Conservation (phyloP, 1,284 basidiomycete genomes). For the Cryptococcus maquisensis region DNA sequence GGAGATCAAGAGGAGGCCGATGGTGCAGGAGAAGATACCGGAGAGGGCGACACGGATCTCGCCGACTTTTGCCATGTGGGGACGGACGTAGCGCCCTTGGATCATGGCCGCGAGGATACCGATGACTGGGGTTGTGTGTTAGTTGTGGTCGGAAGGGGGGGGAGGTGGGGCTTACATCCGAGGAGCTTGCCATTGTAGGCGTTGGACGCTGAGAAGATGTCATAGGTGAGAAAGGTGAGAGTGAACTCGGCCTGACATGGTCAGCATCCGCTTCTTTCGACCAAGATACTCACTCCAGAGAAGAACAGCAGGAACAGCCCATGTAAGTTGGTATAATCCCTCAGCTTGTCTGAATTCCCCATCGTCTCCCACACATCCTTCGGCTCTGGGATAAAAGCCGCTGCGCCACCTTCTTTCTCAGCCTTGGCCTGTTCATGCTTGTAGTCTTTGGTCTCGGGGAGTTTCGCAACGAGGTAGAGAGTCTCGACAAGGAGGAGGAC, state of each 20-base stretch:
- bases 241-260: slow-evolving; percentile 72
- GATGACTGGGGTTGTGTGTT: slow-evolving; percentile 50
- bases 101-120: slow-evolving; percentile 79
- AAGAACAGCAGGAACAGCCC: slow-evolving; percentile 80
- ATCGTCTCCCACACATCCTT: slow-evolving; percentile 16
- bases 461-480: slow-evolving; percentile 60
- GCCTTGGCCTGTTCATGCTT: slow-evolving; percentile 26
- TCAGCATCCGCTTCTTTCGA: not conserved
- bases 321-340: slow-evolving; percentile 60
- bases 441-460: slow-evolving; percentile 59
- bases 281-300: slow-evolving; percentile 55
- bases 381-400: slow-evolving; percentile 23
- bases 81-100: slow-evolving; percentile 84
- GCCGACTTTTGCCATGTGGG: slow-evolving; percentile 57
- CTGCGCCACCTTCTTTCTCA: slow-evolving; percentile 3
- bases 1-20: slow-evolving; percentile 65
- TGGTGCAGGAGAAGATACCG: slow-evolving; percentile 66
- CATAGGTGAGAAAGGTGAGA: slow-evolving; percentile 73
- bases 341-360: slow-evolving; percentile 14
- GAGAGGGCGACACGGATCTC: slow-evolving; percentile 72
- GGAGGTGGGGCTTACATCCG: slow-evolving; percentile 53
- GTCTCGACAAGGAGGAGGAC: slow-evolving; percentile 67
- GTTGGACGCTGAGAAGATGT: slow-evolving; percentile 81
- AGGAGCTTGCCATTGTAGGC: slow-evolving; percentile 76
- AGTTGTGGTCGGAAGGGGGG: not conserved